Evolutionary conservation across 2,329 filamentous ascomycete species (phyloP).

Genomic region (Incumbomyces delicatus): DNA sequence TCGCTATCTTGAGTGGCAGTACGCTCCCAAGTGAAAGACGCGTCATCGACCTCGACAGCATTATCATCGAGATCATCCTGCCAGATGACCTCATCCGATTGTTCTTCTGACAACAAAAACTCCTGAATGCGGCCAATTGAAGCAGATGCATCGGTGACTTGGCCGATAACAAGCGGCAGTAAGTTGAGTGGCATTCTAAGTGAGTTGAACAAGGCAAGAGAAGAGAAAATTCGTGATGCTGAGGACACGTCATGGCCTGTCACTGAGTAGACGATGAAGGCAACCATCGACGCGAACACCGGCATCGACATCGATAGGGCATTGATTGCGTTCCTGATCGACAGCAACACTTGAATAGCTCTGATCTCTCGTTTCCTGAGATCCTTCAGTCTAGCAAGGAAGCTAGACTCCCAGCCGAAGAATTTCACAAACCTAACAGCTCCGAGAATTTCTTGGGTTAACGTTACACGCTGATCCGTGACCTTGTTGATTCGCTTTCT

Average conservation of each 20-base stretch:
- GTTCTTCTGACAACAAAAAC: slow-evolving; percentile 78
- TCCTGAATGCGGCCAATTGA: slow-evolving; percentile 79
- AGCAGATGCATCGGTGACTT: slow-evolving; percentile 79
- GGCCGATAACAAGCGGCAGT: slow-evolving; percentile 76
- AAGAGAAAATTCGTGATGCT: slow-evolving; percentile 72
- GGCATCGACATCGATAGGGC: slow-evolving; percentile 74
- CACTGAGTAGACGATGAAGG: slow-evolving; percentile 72
- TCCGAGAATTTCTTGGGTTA: slow-evolving; percentile 86
- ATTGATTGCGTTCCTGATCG: slow-evolving; percentile 76
- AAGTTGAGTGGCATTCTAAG: slow-evolving; percentile 83
- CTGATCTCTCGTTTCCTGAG: slow-evolving; percentile 69
- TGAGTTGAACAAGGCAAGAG: slow-evolving; percentile 84
- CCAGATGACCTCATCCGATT: slow-evolving; percentile 58
- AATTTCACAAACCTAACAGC: slow-evolving; percentile 93
- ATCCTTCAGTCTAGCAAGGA: slow-evolving; percentile 63
- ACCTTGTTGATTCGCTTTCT: slow-evolving; percentile 80
- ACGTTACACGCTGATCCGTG: slow-evolving; percentile 80
- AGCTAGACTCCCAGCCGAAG: slow-evolving; percentile 89
- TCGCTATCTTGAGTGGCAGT: slow-evolving; percentile 22
- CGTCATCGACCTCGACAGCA: slow-evolving; percentile 59
- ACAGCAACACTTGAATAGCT: slow-evolving; percentile 72
- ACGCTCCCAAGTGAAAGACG: slow-evolving; percentile 80
- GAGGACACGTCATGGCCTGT: slow-evolving; percentile 59
- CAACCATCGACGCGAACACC: slow-evolving; percentile 88
- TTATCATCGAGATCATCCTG: slow-evolving; percentile 42